These are phyloP conservation scores for Sugiyamaella chiloensis DNA, from an alignment of 805 yeast genomes.

Conservation along the genomic window DNA sequence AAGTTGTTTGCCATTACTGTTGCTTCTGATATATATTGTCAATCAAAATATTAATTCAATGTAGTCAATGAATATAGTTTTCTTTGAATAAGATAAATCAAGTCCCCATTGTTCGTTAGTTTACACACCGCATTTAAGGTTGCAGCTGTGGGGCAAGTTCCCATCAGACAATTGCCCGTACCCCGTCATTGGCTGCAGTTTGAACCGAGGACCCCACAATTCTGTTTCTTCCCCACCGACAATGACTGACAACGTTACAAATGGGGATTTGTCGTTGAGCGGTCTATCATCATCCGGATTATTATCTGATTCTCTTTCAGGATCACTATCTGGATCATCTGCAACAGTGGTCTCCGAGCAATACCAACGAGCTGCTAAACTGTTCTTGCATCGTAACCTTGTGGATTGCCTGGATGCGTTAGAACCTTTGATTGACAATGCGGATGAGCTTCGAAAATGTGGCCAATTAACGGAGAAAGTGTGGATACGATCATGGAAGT, in stretches of 20 bases:
- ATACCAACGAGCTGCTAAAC: conserved; percentile 20
- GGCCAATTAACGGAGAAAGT: conserved; percentile 13
- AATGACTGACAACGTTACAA: background rate
- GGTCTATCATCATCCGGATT: background rate
- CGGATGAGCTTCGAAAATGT: background rate
- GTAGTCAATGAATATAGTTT: too few species aligned
- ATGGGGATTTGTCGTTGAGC: background rate
- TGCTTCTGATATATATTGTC: too few species aligned
- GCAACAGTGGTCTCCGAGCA: conserved; percentile 1
- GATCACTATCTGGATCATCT: conserved; percentile 1
- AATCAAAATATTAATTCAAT: too few species aligned
- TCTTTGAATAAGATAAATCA: too few species aligned
- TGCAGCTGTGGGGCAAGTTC: too few species aligned
- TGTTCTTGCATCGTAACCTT: conserved; percentile 19
- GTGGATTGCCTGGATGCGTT: conserved; percentile 13
- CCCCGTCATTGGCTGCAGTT: too few species aligned
- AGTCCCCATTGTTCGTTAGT: too few species aligned
- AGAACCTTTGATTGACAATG: conserved; percentile 13
- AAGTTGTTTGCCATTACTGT: too few species aligned
- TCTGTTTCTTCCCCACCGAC: background rate
- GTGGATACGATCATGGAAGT: conserved; percentile 23
- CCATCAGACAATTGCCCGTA: too few species aligned
- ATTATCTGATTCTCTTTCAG: background rate
- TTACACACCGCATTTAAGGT: too few species aligned
- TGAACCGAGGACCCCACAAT: background rate